Percentiles rank a stretch among this genome's conserved stretches.
These are phyloP conservation scores for Penicillium brevicompactum DNA, from an alignment of 2,329 filamentous ascomycete species.

Conservation along the genomic window DNA sequence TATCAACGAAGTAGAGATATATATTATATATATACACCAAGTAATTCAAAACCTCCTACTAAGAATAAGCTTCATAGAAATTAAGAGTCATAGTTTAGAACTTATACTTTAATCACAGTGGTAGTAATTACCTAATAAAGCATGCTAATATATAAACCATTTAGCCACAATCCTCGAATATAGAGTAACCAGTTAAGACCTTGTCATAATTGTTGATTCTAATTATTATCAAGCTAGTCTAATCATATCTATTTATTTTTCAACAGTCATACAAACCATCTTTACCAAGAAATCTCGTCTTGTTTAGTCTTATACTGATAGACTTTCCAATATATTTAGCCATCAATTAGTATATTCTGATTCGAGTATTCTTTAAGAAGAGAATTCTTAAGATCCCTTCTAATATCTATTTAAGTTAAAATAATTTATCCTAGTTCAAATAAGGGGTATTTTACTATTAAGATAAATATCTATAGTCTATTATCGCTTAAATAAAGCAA, in stretches of 20 bases:
- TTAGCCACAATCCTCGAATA: too few relatives aligned
- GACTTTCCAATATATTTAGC: slow-evolving; percentile 27
- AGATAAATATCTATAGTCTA: slow-evolving; percentile 37
- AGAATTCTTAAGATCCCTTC: slow-evolving; percentile 6
- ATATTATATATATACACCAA: too few relatives aligned
- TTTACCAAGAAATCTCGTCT: slow-evolving; percentile 13
- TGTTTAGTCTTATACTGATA: slow-evolving; percentile 23
- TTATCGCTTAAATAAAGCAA: slow-evolving; percentile 23
- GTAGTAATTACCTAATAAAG: too few relatives aligned
- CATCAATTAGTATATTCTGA: slow-evolving; percentile 20
- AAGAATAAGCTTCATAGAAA: too few relatives aligned
- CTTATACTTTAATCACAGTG: too few relatives aligned
- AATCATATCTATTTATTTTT: slow-evolving; percentile 20
- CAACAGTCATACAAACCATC: slow-evolving; percentile 21
- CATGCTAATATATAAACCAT: too few relatives aligned
- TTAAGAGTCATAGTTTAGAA: too few relatives aligned
- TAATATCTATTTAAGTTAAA: slow-evolving; percentile 19
- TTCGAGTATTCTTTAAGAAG: slow-evolving; percentile 25
- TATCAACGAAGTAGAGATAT: too few relatives aligned
- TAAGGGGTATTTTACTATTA: slow-evolving; percentile 12
- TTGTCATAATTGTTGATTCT: slow-evolving; percentile 2
- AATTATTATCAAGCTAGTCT: slow-evolving; percentile 13
- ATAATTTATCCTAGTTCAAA: too few relatives aligned
- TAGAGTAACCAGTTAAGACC: too few relatives aligned
- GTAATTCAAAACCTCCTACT: too few relatives aligned